These are phyloP conservation scores for Naganishia onofrii DNA, from an alignment of 768 basidiomycete species.

Conservation along the genomic window DNA sequence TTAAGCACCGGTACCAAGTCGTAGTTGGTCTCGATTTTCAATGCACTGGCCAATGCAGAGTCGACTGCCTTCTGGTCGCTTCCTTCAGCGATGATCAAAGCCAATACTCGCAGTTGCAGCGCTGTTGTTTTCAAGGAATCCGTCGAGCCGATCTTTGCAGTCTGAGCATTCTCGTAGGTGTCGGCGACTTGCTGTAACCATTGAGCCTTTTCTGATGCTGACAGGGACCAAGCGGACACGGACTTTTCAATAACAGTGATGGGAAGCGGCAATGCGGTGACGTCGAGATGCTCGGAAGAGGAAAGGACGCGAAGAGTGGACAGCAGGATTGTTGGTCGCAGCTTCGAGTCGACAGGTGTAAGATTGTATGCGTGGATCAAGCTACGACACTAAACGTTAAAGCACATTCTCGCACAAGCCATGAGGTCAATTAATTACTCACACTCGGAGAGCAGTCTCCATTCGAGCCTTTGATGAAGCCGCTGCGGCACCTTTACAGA, in stretches of 20 bases:
- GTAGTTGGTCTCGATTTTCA: slow-evolving; percentile 40
- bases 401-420: too few species aligned
- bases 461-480: slow-evolving; percentile 14
- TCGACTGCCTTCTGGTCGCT: slow-evolving; percentile 32
- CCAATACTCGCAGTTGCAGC: slow-evolving; percentile 40
- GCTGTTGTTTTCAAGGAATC: slow-evolving; percentile 32
- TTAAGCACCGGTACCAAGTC: slow-evolving; percentile 40
- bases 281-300: slow-evolving; percentile 36
- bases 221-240: slow-evolving; percentile 42
- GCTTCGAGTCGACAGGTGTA: slow-evolving; percentile 42
- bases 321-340: slow-evolving; percentile 44
- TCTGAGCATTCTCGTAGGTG: slow-evolving; percentile 39
- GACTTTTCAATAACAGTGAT: slow-evolving; percentile 34
- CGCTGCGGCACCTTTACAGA: slow-evolving; percentile 5
- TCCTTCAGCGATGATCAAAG: slow-evolving; percentile 33
- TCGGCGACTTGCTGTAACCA: slow-evolving; percentile 43
- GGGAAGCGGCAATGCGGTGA: slow-evolving; percentile 41
- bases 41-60: slow-evolving; percentile 38
- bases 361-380: slow-evolving; percentile 51
- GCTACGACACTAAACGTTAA: slow-evolving; percentile 33
- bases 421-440: slow-evolving; percentile 29
- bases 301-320: slow-evolving; percentile 44
- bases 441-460: slow-evolving; percentile 48
- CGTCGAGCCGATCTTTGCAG: slow-evolving; percentile 12
- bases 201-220: slow-evolving; percentile 39